phyloP scores from a whole-genome alignment of 257 asterid genomes.

The Agastache rugosa region DNA sequence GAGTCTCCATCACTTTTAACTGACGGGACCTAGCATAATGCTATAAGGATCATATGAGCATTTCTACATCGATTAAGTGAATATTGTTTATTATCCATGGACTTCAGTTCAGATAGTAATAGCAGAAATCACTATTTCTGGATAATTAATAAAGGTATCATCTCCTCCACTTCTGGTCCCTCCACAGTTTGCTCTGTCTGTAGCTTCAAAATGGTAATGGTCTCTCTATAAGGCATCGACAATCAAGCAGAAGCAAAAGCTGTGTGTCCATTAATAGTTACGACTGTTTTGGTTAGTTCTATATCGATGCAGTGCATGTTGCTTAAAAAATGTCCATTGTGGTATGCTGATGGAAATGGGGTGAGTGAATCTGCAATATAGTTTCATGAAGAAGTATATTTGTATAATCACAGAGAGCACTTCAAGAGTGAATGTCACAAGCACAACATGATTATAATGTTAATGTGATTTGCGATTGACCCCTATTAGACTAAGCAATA shows the following conservation, averaged over 20 bases:
- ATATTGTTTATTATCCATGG: background rate
- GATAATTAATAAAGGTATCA: background rate
- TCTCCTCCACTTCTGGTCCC: background rate
- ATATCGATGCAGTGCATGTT: too few species aligned
- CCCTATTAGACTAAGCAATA: too few species aligned
- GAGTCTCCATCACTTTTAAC: background rate
- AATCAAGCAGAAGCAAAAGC: background rate
- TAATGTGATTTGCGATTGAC: too few species aligned
- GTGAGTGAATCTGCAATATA: too few species aligned
- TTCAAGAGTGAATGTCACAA: too few species aligned
- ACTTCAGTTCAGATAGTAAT: background rate
- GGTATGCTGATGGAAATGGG: too few species aligned
- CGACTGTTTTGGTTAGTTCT: too few species aligned
- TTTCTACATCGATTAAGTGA: background rate
- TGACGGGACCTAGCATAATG: background rate
- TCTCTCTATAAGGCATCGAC: background rate
- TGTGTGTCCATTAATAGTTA: background rate
- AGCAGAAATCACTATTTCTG: slow-evolving; percentile 5
- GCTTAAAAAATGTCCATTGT: background rate
- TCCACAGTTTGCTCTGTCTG: background rate
- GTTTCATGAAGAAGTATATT: too few species aligned
- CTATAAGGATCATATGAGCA: background rate
- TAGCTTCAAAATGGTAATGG: background rate
- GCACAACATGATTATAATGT: too few species aligned
- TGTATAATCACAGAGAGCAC: too few species aligned